phyloP scores from a whole-genome alignment of 495 filamentous ascomycete genomes.

The Tetracladium marchalianum region DNA sequence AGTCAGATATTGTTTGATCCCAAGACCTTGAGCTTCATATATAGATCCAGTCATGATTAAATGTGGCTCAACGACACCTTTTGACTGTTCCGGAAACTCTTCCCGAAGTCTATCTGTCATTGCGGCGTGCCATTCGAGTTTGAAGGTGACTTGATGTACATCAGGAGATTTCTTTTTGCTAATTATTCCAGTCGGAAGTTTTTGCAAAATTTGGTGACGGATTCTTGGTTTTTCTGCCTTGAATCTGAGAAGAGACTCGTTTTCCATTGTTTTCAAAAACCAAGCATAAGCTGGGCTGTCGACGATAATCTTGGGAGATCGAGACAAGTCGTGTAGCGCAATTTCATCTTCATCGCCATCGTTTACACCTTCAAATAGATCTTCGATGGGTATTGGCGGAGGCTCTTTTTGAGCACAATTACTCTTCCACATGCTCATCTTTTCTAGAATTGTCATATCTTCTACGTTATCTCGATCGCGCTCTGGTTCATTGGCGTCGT shows the following conservation, averaged over 20 bases:
- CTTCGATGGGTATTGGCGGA: not conserved
- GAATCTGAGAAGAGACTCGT: not conserved
- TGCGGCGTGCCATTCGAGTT: not conserved
- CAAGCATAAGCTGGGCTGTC: slow-evolving; percentile 5
- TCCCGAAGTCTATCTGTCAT: not conserved
- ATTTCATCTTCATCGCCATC: not conserved
- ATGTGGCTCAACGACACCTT: too few relatives aligned
- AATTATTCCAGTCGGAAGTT: slow-evolving; percentile 5
- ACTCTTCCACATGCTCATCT: slow-evolving; percentile 4
- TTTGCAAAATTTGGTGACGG: not conserved
- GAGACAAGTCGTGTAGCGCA: not conserved
- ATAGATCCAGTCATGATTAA: slow-evolving; percentile 1
- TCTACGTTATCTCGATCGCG: not conserved
- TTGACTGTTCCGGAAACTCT: not conserved
- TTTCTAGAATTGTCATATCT: slow-evolving; percentile 4
- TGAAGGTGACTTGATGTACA: slow-evolving; percentile 2
- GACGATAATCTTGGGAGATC: not conserved
- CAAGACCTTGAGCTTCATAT: not conserved
- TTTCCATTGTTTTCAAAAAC: not conserved
- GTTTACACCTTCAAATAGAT: slow-evolving; percentile 3
- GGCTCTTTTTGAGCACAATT: not conserved
- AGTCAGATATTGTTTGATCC: slow-evolving; percentile 1
- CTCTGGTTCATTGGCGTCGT: not conserved
- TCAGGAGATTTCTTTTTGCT: slow-evolving; percentile 4
- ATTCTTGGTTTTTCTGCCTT: not conserved